These are phyloP conservation scores for Saccharomycopsis javanensis DNA, from an alignment of 805 yeast genomes.

Conservation along the genomic window DNA sequence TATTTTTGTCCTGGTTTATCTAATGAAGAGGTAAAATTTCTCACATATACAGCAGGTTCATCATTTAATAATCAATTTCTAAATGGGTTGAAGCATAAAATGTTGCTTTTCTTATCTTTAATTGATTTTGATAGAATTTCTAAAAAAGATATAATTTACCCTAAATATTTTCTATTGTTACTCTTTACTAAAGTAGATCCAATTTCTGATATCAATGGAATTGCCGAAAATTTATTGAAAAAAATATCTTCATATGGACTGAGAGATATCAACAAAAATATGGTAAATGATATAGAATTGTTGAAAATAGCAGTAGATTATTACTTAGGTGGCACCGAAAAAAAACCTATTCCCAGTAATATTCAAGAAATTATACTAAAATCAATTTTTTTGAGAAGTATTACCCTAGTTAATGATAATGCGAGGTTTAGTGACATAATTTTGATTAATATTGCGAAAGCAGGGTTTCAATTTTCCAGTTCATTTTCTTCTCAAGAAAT, in stretches of 20 bases:
- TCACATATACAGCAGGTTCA: conserved; percentile 62
- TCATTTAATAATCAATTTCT: conserved; percentile 43
- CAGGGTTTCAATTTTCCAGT: conserved; percentile 51
- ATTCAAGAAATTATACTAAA: conserved; percentile 48
- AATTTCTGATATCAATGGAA: conserved; percentile 43
- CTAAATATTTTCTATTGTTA: conserved; percentile 36
- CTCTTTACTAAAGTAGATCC: conserved; percentile 58
- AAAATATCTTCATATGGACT: conserved; percentile 27
- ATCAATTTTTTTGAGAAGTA: conserved; percentile 9
- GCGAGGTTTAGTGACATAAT: not conserved
- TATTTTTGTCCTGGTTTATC: conserved; percentile 57
- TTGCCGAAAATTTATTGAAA: conserved; percentile 42
- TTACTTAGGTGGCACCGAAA: conserved; percentile 39
- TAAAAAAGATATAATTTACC: conserved; percentile 19
- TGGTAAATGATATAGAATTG: conserved; percentile 30
- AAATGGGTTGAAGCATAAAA: conserved; percentile 30
- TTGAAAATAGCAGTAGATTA: conserved; percentile 37
- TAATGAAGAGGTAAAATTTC: conserved; percentile 44
- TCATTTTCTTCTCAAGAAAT: conserved; percentile 10
- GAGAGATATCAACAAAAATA: not conserved
- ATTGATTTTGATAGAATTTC: conserved; percentile 21
- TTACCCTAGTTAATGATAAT: not conserved
- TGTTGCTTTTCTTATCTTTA: conserved; percentile 31
- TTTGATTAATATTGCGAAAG: conserved; percentile 34
- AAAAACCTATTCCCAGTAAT: conserved; percentile 44